Evolutionary conservation across 2,329 filamentous ascomycete genomes (phyloP), one percentile per base, ranked within the genome.

Genomic region (Clarireedia hainanense): DNA sequence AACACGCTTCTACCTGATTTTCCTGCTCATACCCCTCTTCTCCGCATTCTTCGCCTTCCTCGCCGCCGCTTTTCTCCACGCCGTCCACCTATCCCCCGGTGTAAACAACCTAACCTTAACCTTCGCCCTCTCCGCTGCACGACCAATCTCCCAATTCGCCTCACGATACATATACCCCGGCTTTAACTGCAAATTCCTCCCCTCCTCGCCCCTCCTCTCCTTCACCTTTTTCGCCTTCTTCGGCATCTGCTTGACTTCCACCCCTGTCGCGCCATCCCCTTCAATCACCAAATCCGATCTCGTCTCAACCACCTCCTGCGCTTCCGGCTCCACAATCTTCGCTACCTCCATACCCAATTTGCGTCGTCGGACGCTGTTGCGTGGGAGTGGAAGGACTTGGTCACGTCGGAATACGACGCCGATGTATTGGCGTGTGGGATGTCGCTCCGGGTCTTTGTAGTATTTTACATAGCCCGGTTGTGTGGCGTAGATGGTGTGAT

Each of bases 401-500:
- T 84, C 77, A 68, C 90, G 89, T 70, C 91, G 80, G 71, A 96
- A 91, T 36, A 88, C 88, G 20, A 99, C 87, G 59, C 94, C 94
- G 67, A 99, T 99, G 77, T 91, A 99, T 71, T 95, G 89, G 58
- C 91, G 83, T 63, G 90, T 88, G 0, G 91, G 88, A 72, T 97
- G 90, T 57, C 78, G 80, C 34, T 79, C 73, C 0, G 91, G 91
- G 69, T 99, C 92, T 68, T 86, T 84, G 78, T 99, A 99, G 80
- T 96, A 99, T 66, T 94, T 91, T 58, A 99, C 94, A 73, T 95
- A 99, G 61, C 94, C 94, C 3, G 86, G 79, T 55, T 87, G 82
- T 58, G 84, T 85, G 52, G 94, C 85, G 73, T 89, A 95, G 70
- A 99, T 95, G 50, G 92, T 97, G 76, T 97, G 94, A 72, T 99